A percentile compares a stretch with the other conserved stretches of the same genome.
These are phyloP conservation scores for Cucumis variabilis DNA, from an alignment of 331 rosid species.

Conservation along the genomic window DNA sequence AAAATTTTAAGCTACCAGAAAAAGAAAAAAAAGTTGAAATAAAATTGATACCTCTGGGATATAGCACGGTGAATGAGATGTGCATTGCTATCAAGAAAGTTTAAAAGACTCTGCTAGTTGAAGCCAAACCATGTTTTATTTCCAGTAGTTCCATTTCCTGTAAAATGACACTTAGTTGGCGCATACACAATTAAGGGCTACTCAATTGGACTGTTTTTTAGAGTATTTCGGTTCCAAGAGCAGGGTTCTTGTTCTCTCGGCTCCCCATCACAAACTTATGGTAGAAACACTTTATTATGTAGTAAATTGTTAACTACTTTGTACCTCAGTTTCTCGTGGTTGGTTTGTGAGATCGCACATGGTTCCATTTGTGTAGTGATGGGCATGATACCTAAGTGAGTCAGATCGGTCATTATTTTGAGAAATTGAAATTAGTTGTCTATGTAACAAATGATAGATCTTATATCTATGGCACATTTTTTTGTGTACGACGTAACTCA, in stretches of 20 bases:
- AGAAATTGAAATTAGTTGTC: neutral
- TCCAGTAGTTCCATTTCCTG: slow-evolving; percentile 96
- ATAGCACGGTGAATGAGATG: slow-evolving; percentile 88
- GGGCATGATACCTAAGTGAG: slow-evolving; percentile 84
- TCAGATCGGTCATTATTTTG: slow-evolving; percentile 30
- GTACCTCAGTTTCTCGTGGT: slow-evolving; percentile 94
- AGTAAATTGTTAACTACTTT: slow-evolving; percentile 13
- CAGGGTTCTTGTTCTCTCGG: neutral
- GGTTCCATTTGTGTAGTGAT: slow-evolving; percentile 92
- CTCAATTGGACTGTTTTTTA: neutral
- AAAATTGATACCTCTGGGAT: slow-evolving; percentile 79
- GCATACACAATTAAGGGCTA: neutral
- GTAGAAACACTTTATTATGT: neutral
- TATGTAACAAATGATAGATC: neutral
- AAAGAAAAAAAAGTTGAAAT: neutral
- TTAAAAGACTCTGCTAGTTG: slow-evolving; percentile 89
- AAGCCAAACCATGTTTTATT: slow-evolving; percentile 96
- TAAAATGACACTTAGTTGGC: slow-evolving; percentile 26
- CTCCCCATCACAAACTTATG: neutral
- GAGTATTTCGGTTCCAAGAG: neutral
- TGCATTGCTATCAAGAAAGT: slow-evolving; percentile 93
- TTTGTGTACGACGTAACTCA: neutral
- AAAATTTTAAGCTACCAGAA: neutral
- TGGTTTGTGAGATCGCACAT: slow-evolving; percentile 86
- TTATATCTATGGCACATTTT: neutral